phyloP scores from a whole-genome alignment of 257 asterid species.

The Apocynum venetum region DNA sequence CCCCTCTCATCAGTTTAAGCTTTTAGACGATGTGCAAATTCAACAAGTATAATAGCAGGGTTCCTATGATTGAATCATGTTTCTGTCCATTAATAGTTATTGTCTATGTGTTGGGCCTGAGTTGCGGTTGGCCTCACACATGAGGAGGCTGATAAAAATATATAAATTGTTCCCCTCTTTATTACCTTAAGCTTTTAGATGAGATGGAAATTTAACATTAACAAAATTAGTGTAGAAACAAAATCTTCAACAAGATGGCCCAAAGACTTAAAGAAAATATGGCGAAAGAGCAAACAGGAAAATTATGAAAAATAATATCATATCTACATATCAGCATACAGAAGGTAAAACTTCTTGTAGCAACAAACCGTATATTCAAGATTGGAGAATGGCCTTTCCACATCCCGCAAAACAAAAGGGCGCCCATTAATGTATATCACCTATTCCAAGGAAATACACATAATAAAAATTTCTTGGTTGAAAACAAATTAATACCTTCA shows the following conservation, averaged over 20 bases:
- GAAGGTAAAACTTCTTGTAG: conserved; percentile 20
- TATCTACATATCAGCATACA: conserved; percentile 2
- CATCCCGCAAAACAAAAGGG: conserved; percentile 97
- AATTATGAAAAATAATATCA: not conserved
- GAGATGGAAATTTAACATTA: no score
- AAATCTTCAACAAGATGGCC: not conserved
- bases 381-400: conserved; percentile 94
- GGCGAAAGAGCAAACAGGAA: not conserved
- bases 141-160: no score
- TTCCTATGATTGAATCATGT: no score
- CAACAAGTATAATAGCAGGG: no score
- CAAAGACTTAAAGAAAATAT: not conserved
- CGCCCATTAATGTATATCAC: conserved; percentile 91
- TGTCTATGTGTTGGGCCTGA: no score
- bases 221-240: not conserved
- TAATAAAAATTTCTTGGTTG: conserved; percentile 3
- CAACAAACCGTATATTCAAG: conserved; percentile 92
- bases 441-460: conserved; percentile 39
- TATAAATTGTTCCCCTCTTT: no score
- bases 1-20: no score
- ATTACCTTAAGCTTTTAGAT: no score
- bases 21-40: no score
- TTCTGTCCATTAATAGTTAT: no score
- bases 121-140: no score
- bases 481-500: not conserved